Evolutionary conservation across 2,329 filamentous ascomycete genomes (phyloP).

Genomic region (Fonsecaea nubica): DNA sequence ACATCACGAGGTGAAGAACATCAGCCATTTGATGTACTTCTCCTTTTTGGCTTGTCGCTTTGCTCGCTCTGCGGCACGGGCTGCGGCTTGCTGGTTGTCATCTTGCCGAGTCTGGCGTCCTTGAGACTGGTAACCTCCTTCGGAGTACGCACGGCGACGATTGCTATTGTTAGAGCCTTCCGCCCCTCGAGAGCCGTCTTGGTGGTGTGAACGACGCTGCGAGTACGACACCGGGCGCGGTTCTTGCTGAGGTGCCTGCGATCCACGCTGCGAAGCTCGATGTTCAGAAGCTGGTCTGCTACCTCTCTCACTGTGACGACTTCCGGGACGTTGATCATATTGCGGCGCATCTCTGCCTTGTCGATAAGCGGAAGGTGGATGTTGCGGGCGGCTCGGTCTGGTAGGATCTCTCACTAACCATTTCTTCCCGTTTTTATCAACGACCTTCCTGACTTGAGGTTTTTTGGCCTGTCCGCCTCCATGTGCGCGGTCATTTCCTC

Average conservation of each 20-base stretch:
- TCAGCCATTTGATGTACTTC: slow-evolving; percentile 1
- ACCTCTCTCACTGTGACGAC: neutral
- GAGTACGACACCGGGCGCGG: neutral
- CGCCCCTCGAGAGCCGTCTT: neutral
- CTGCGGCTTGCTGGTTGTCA: neutral
- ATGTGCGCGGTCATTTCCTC: too few species aligned
- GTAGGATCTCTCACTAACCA: neutral
- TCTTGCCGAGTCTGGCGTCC: neutral
- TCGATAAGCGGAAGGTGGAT: neutral
- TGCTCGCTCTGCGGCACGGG: neutral
- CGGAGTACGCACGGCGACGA: neutral
- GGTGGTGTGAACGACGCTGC: neutral
- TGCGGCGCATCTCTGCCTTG: neutral
- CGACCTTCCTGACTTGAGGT: neutral
- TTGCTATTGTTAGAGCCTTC: neutral
- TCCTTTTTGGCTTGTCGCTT: slow-evolving; percentile 3
- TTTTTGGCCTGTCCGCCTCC: neutral
- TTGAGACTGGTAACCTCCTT: neutral
- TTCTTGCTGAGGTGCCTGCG: neutral
- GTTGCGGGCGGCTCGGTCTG: neutral
- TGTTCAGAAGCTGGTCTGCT: neutral
- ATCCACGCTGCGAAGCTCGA: neutral
- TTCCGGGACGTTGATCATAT: neutral
- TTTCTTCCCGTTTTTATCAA: neutral
- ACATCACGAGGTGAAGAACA: neutral